Conservation (phyloP, 768 basidiomycete genomes). For the Boletus subparvulus region DNA sequence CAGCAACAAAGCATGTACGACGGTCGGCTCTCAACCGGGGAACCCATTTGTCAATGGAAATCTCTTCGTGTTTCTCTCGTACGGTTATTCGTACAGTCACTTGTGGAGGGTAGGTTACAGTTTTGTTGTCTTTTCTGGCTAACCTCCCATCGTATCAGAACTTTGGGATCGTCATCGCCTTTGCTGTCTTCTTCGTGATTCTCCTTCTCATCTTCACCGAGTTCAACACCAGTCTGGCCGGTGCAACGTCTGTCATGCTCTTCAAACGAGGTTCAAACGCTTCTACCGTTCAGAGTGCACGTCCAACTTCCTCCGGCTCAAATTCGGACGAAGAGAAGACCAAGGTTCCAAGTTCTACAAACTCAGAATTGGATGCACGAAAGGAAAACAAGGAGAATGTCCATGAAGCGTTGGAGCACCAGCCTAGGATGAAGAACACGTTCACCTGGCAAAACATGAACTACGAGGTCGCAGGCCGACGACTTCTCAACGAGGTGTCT, state of each 20-base stretch:
- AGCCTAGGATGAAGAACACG: conserved; percentile 43
- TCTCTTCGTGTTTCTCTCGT: conserved; percentile 48
- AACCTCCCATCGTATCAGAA: conserved; percentile 40
- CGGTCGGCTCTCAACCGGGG: conserved; percentile 64
- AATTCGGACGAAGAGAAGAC: conserved; percentile 34
- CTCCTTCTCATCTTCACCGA: conserved; percentile 62
- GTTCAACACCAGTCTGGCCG: conserved; percentile 39
- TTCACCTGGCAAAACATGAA: conserved; percentile 80
- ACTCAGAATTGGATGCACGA: conserved; percentile 4
- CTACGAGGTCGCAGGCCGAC: conserved; percentile 62
- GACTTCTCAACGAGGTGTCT: conserved; percentile 68
- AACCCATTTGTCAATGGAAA: conserved; percentile 60
- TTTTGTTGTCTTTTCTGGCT: not conserved
- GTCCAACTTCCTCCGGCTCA: not conserved
- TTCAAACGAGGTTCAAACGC: conserved; percentile 61
- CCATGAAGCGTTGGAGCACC: conserved; percentile 37
- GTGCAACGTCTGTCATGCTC: conserved; percentile 47
- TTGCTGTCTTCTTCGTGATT: conserved; percentile 56
- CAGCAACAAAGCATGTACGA: conserved; percentile 74
- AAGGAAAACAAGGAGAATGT: conserved; percentile 18
- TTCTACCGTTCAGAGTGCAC: not conserved
- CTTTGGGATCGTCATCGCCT: conserved; percentile 68
- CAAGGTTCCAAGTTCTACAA: conserved; percentile 4
- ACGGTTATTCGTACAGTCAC: conserved; percentile 43
- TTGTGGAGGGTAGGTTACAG: conserved; percentile 44